Evolutionary conservation across 2,329 filamentous ascomycete species (phyloP), one percentile per base, ranked within the genome.

Genomic region (Venturia pyrina): DNA sequence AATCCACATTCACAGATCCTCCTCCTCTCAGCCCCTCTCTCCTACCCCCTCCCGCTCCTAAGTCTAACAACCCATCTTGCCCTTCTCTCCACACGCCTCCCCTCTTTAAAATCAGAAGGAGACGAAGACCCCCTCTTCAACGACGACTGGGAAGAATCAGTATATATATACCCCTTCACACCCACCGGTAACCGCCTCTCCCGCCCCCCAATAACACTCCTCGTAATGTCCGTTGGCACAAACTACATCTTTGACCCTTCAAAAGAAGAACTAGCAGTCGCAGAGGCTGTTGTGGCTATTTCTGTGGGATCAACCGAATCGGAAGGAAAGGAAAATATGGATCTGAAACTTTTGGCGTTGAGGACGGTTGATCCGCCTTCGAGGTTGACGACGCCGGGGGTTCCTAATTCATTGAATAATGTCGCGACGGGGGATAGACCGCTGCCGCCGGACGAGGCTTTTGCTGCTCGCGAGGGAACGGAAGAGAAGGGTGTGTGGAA

Each of bases 61-160:
- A 96, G 92, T 41, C 84, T 98, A 67, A 96, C 95, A 24, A 93
- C 91, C 61, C 93, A 99, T 75, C 88, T 99, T 68, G 95, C 95
- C 3, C 89, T 99, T 60, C 87, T 97, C 68, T 88, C 90, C 40
- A 93, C 95, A 7, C 87, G 89, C 69, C 82, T 98, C 2, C 95
- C 95, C 8, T 85, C 87, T 34, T 82, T 97, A 63, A 91, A 91
- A 75, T 97, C 93, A 1, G 90, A 96, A 76, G 85, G 86, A 66
- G 93, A 98, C 78, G 95, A 99, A 79, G 95, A 99, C 71, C 95
- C 95, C 15, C 87, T 97, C 74, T 99, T 99, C 78, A 89, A 97
- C 79, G 95, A 99, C 78, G 95, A 99, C 79, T 99, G 95, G 95
- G 91, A 89, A 69, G 89, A 89, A 19, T 87, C 92, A 0, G 83